Base-by-base conservation (phyloP, 257 asterid genomes). In the Lycium ferocissimum region DNA sequence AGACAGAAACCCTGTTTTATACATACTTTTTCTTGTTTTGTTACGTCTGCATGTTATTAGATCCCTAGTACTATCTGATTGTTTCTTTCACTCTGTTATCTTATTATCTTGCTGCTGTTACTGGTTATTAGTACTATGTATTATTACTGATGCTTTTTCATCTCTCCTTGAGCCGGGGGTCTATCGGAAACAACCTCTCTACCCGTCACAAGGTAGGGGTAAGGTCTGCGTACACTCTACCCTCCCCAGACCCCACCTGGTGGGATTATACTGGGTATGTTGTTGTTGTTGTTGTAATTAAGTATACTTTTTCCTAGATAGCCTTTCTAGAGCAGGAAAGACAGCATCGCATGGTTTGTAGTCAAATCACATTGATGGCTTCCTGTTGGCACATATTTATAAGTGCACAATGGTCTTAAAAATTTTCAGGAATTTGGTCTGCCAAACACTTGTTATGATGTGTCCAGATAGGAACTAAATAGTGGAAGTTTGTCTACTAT, bases 381-480 rank as follows among this genome's bases (percentile, higher is more conserved):
- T 78, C 33, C 47, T 26, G 26, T 51, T 53, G 62, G 49, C 63
- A 51, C 22, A 26, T 53, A 33, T 53, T 3, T 78, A 53, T 78
- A 53, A 53, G 53, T 78, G 82, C 45, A 7, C 26, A 26, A 22
- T 33, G 26, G 65, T 53, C 65, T 53, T 26, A 78, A 78, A 26
- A 14, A 6, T 26, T 7, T 78, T 33, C 63, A 26, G 82, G 65
- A 78, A 51, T 78, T 78, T 78, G 26, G 22, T 78, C 53, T 54
- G 26, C 65, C 22, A 33, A 53, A 78, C 22, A 78, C 82, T 51
- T 53, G 14, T 76, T n/a, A 33, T 53, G 26, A 15, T 53, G 33
- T 53, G 47, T 15, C 82, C 61, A 51, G 26, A 78, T 78, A 7
- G 82, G 82, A 76, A 71, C 83, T 82, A 45, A 62, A 18, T 26